Conservation (phyloP, 495 filamentous ascomycete species). For the Podospora tetraspora region DNA sequence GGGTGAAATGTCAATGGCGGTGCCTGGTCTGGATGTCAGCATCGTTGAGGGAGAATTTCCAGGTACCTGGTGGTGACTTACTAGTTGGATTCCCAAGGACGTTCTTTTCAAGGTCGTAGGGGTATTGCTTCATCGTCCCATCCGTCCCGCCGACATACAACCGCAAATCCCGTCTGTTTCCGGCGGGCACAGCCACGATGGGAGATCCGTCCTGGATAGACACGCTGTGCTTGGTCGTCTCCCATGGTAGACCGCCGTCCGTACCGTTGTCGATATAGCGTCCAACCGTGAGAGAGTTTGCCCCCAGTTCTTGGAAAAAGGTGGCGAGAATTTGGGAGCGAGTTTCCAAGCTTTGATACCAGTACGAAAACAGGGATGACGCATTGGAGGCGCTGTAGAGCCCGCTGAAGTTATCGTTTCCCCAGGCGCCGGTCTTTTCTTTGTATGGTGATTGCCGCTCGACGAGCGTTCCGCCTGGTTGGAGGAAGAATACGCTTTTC, state of each 20-base stretch:
- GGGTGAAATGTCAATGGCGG: neutral
- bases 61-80: neutral
- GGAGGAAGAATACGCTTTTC: conserved; percentile 9
- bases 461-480: neutral
- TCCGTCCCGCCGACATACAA: conserved; percentile 13
- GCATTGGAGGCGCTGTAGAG: conserved; percentile 7
- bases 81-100: neutral
- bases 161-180: conserved; percentile 8
- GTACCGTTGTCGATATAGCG: conserved; percentile 4
- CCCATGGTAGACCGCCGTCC: conserved; percentile 1
- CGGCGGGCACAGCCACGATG: conserved; percentile 8
- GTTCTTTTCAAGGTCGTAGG: conserved; percentile 10
- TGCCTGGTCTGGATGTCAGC: neutral
- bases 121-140: conserved; percentile 9
- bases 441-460: conserved; percentile 16
- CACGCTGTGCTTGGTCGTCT: conserved; percentile 6
- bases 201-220: conserved; percentile 13
- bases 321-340: conserved; percentile 10
- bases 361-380: conserved; percentile 15
- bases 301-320: conserved; percentile 15
- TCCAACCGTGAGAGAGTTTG: conserved; percentile 9
- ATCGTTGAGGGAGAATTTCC: neutral
- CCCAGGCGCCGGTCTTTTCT: conserved; percentile 1
- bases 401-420: conserved; percentile 14
- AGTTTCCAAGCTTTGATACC: conserved; percentile 9